These are phyloP conservation scores for Nemania bipapillata DNA, from an alignment of 2,329 filamentous ascomycete species.

Conservation along the genomic window DNA sequence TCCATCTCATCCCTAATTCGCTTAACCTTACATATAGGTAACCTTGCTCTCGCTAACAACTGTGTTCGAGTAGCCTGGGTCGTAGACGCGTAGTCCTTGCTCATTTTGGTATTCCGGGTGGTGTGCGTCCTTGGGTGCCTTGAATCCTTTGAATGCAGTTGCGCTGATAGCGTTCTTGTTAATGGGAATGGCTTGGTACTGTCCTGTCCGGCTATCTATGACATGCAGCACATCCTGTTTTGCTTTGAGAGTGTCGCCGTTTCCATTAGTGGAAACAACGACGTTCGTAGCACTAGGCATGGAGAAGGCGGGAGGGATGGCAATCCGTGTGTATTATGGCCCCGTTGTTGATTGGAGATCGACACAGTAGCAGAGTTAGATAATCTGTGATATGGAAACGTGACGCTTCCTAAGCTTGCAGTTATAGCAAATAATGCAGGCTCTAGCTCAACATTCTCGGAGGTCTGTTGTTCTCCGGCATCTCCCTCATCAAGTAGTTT, in stretches of 20 bases:
- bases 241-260: not conserved
- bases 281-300: slow-evolving; percentile 3
- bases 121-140: slow-evolving; percentile 35
- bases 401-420: not conserved
- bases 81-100: slow-evolving; percentile 38
- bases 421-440: not conserved
- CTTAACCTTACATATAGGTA: slow-evolving; percentile 38
- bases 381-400: not conserved
- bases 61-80: slow-evolving; percentile 40
- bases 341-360: not conserved
- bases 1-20: not conserved
- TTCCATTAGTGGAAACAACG: not conserved
- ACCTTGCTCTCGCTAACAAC: slow-evolving; percentile 40
- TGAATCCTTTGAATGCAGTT: slow-evolving; percentile 35
- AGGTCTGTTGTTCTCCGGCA: not conserved
- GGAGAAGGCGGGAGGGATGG: not conserved
- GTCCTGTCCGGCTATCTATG: slow-evolving; percentile 38
- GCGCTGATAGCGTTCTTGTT: slow-evolving; percentile 37
- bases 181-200: slow-evolving; percentile 31
- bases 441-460: not conserved
- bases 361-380: not conserved
- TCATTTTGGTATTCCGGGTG: slow-evolving; percentile 39
- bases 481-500: not conserved
- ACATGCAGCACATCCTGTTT: slow-evolving; percentile 31
- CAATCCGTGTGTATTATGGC: not conserved